These are phyloP conservation scores for Salix caprea DNA, from an alignment of 345 rosid genomes.

Conservation along the genomic window DNA sequence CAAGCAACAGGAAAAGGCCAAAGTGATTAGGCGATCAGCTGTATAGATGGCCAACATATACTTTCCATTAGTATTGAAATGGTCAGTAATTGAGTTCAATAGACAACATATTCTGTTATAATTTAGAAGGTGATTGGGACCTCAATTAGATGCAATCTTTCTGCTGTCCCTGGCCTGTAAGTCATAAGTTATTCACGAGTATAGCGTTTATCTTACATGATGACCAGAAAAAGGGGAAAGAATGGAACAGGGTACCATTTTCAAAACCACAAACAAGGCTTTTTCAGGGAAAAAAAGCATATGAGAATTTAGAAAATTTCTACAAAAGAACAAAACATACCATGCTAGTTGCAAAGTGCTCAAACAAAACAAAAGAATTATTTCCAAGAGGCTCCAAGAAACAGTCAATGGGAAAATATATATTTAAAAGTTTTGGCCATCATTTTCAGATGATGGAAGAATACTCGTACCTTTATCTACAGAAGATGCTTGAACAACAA, in stretches of 20 bases:
- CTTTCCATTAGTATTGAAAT: background rate
- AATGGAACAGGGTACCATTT: background rate
- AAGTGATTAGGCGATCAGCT: constrained; percentile 8
- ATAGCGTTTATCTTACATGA: background rate
- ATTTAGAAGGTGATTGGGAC: background rate
- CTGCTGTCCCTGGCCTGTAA: background rate
- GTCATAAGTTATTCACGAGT: background rate
- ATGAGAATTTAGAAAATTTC: background rate
- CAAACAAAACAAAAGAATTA: background rate
- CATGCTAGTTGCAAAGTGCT: background rate
- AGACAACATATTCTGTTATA: background rate
- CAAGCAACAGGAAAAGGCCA: constrained; percentile 12
- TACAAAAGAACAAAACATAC: background rate
- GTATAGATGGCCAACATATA: constrained; percentile 4
- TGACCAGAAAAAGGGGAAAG: background rate
- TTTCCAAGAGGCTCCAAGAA: constrained; percentile 1
- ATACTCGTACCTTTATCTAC: constrained; percentile 57
- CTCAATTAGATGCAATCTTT: background rate
- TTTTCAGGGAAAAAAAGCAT: no score
- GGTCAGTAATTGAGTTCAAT: constrained; percentile 3
- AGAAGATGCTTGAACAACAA: constrained; percentile 77
- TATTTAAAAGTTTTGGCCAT: background rate
- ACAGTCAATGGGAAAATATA: background rate
- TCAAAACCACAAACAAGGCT: background rate
- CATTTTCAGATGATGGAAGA: background rate